A percentile compares a stretch with the other conserved stretches of the same genome.
phyloP scores from a whole-genome alignment of 2,329 filamentous ascomycete genomes.

The Fusarium pilosicola region DNA sequence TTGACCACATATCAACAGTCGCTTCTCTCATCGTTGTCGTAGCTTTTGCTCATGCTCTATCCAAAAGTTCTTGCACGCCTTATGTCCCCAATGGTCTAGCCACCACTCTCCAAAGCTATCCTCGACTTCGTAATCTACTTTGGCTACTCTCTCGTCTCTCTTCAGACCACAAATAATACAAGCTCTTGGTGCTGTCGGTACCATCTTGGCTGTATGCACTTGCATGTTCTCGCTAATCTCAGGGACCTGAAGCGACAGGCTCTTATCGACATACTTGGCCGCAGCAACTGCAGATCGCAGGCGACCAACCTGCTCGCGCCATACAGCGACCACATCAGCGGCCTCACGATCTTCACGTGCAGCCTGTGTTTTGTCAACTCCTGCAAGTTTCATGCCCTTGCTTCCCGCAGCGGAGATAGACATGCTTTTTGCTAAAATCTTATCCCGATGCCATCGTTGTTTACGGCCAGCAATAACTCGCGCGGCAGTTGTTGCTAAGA shows the following conservation, averaged over 20 bases:
- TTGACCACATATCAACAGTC: neutral
- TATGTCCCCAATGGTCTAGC: constrained; percentile 87
- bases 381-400: constrained; percentile 91
- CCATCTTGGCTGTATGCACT: constrained; percentile 76
- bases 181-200: constrained; percentile 75
- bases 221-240: constrained; percentile 76
- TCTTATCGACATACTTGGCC: constrained; percentile 68
- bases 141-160: constrained; percentile 82
- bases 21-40: constrained; percentile 66
- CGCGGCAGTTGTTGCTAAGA: constrained; percentile 74
- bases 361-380: constrained; percentile 85
- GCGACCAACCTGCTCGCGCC: constrained; percentile 79
- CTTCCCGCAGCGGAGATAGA: constrained; percentile 80
- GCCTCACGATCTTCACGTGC: constrained; percentile 86
- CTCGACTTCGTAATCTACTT: constrained; percentile 79
- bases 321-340: constrained; percentile 77
- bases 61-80: constrained; percentile 87
- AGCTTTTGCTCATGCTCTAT: constrained; percentile 76
- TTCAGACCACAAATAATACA: constrained; percentile 91
- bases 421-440: constrained; percentile 86
- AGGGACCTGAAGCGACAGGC: constrained; percentile 65
- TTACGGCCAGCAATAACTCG: constrained; percentile 86
- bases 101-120: constrained; percentile 98
- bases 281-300: constrained; percentile 77
- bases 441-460: constrained; percentile 90